Evolutionary conservation across 345 rosid genomes (phyloP).

Genomic region (Raphanus sativus): DNA sequence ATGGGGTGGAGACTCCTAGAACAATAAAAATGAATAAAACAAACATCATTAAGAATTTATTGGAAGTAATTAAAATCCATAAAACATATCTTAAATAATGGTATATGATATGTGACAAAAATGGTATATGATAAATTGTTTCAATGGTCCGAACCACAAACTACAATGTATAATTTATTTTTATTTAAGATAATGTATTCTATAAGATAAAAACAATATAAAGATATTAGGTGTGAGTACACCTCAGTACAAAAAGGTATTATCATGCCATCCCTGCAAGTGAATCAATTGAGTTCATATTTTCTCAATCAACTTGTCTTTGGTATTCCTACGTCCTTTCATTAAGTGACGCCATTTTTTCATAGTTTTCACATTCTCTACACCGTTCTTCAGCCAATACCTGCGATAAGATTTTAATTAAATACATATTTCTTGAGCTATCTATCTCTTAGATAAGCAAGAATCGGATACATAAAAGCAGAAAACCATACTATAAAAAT

Average conservation of each 20-base stretch:
- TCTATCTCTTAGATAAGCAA: neutral
- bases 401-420: constrained; percentile 35
- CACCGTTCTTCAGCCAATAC: constrained; percentile 77
- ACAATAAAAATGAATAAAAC: no score
- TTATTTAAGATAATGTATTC: neutral
- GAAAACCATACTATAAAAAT: neutral
- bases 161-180: neutral
- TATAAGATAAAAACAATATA: neutral
- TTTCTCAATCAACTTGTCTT: constrained; percentile 60
- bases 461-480: neutral
- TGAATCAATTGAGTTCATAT: constrained; percentile 42
- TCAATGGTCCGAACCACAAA: neutral
- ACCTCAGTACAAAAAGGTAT: neutral
- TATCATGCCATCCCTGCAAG: constrained; percentile 43
- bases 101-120: no score
- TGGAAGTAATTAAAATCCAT: neutral
- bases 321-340: constrained; percentile 72
- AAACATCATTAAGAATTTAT: neutral
- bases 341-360: constrained; percentile 67
- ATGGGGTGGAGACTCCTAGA: neutral
- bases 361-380: constrained; percentile 76
- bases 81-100: no score
- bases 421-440: neutral
- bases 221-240: neutral
- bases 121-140: neutral